Conservation (phyloP, 2,329 filamentous ascomycete species). For the Botrytis fragariae region DNA sequence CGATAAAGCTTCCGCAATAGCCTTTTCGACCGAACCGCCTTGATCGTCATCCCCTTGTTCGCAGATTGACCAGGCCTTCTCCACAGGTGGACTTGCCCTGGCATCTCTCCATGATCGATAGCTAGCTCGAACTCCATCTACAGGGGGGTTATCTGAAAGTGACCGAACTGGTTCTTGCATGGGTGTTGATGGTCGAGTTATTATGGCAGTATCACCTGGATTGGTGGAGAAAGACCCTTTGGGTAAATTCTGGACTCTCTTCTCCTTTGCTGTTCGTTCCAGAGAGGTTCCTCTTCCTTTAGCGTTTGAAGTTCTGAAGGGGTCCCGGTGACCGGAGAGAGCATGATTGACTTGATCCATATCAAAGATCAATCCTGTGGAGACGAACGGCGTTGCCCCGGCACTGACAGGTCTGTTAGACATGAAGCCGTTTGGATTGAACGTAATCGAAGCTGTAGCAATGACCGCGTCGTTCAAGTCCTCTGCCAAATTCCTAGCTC, state of each 20-base stretch:
- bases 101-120: constrained; percentile 39
- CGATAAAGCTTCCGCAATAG: constrained; percentile 59
- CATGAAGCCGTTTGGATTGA: constrained; percentile 14
- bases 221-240: constrained; percentile 35
- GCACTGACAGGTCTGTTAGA: constrained; percentile 21
- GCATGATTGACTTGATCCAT: constrained; percentile 41
- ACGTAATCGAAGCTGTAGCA: constrained; percentile 20
- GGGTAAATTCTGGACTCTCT: constrained; percentile 38
- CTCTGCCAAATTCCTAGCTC: constrained; percentile 1
- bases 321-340: constrained; percentile 40
- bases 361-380: constrained; percentile 25
- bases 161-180: constrained; percentile 24
- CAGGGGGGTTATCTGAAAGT: constrained; percentile 34
- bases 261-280: constrained; percentile 46
- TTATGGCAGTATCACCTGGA: constrained; percentile 39
- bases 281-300: constrained; percentile 42
- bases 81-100: constrained; percentile 38
- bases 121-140: constrained; percentile 35
- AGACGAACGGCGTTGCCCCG: constrained; percentile 25
- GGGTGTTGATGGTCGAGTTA: constrained; percentile 32
- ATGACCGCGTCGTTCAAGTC: constrained; percentile 25
- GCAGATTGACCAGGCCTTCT: constrained; percentile 65
- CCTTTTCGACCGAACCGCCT: constrained; percentile 62
- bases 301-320: constrained; percentile 32
- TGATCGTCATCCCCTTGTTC: constrained; percentile 52